These are phyloP conservation scores for Rutstroemia sp. DNA, from an alignment of 2,329 filamentous ascomycete species.

Conservation along the genomic window DNA sequence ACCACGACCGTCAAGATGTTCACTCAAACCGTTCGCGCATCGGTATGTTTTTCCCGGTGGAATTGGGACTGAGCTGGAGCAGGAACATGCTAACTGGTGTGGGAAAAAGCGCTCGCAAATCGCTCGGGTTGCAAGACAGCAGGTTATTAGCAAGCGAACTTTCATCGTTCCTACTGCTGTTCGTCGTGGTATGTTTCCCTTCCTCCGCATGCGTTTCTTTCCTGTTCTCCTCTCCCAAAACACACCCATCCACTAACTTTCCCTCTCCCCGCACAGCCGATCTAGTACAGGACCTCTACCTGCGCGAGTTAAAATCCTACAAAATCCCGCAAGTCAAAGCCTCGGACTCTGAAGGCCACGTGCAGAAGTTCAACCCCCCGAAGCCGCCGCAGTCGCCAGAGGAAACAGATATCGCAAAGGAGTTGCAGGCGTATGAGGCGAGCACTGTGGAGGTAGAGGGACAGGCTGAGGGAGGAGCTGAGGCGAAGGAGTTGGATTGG, in stretches of 20 bases:
- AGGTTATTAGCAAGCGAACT: slow-evolving; percentile 27
- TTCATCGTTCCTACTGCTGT: slow-evolving; percentile 30
- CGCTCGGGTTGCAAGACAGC: slow-evolving; percentile 28
- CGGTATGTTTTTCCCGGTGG: slow-evolving; percentile 22
- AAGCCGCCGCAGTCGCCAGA: slow-evolving; percentile 82
- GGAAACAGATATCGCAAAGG: slow-evolving; percentile 85
- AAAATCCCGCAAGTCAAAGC: slow-evolving; percentile 80
- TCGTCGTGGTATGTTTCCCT: slow-evolving; percentile 28
- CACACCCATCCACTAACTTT: neutral
- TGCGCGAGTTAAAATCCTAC: slow-evolving; percentile 92
- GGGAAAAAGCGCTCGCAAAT: slow-evolving; percentile 29
- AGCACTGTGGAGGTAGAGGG: slow-evolving; percentile 95
- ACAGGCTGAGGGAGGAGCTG: slow-evolving; percentile 56
- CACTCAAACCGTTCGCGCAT: slow-evolving; percentile 29
- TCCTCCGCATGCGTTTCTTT: neutral
- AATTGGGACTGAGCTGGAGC: too few relatives aligned
- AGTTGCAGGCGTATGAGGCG: slow-evolving; percentile 88
- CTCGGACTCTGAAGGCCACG: slow-evolving; percentile 80
- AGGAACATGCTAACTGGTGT: slow-evolving; percentile 14
- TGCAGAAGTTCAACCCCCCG: slow-evolving; percentile 78
- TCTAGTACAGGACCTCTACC: slow-evolving; percentile 95
- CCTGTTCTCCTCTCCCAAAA: neutral
- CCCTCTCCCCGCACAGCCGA: slow-evolving; percentile 57
- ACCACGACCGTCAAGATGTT: slow-evolving; percentile 25
- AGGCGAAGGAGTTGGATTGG: slow-evolving; percentile 59